A percentile compares a stretch with the other conserved stretches of the same genome.
Conservation (phyloP, 2,329 filamentous ascomycete genomes). For the Ampelomyces quisqualis region DNA sequence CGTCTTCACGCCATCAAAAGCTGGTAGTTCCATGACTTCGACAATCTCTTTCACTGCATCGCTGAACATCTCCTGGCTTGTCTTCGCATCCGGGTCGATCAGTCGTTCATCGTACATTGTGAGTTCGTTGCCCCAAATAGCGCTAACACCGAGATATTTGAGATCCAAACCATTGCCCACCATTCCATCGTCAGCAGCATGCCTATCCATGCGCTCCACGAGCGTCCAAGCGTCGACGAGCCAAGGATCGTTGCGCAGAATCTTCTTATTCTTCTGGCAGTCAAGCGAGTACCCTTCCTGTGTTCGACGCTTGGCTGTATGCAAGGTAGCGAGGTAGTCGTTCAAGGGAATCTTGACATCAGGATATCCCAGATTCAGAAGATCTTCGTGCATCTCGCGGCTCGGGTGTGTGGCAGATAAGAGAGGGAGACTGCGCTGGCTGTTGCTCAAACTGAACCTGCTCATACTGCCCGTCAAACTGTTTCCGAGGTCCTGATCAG, state of each 20-base stretch:
- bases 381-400: constrained; percentile 40
- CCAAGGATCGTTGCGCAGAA: constrained; percentile 72
- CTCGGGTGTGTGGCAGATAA: constrained; percentile 33
- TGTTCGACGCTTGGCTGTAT: constrained; percentile 55
- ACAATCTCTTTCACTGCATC: constrained; percentile 63
- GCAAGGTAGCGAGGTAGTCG: constrained; percentile 39
- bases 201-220: constrained; percentile 65
- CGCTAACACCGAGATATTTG: constrained; percentile 71
- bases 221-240: constrained; percentile 79
- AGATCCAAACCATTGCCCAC: constrained; percentile 67
- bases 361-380: constrained; percentile 41
- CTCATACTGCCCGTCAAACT: constrained; percentile 32
- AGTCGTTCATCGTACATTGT: constrained; percentile 52
- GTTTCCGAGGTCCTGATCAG: constrained; percentile 22
- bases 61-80: constrained; percentile 59
- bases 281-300: constrained; percentile 60
- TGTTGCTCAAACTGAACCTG: constrained; percentile 36
- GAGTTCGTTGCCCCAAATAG: constrained; percentile 70
- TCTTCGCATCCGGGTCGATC: constrained; percentile 39
- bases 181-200: constrained; percentile 69
- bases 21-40: constrained; percentile 61
- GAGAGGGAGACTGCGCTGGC: constrained; percentile 31
- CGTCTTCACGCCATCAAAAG: constrained; percentile 64
- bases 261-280: constrained; percentile 62
- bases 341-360: constrained; percentile 33